Evolutionary conservation across 2,329 filamentous ascomycete species (phyloP), one percentile per base, ranked within the genome.

Genomic region (Hypoxylon sp.): DNA sequence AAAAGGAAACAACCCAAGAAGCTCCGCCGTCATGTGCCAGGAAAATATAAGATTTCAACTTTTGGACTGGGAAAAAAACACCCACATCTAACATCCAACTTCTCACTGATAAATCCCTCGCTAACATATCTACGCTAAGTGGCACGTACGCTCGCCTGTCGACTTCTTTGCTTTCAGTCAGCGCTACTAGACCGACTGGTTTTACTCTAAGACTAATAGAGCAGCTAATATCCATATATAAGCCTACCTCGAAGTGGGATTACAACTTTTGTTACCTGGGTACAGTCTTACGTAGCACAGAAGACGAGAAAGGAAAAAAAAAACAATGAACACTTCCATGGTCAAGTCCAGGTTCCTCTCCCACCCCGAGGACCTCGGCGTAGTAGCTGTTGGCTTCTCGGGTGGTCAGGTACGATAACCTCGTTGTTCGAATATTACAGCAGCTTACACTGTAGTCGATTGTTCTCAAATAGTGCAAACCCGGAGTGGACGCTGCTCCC

Each of bases 301-400:
- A 44, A 31, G 37, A 37, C 35, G 31, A 31, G 9, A 37, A 24
- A 52, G 26, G 26, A 13, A 35, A 5, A 46, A 6, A n/a, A 29
- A 22, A 31, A 70, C 44, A 37, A 86, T 87, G 83, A 84, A 86
- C 75, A 87, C 85, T 58, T 84, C 85, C 62, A 84, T 85, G 79
- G 79, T 88, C 72, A 79, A 83, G 72, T 86, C 85, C 79, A 94
- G 92, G 78, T 98, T 98, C 84, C 91, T 98, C 74, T 86, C 91
- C 71, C 86, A 91, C 78, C 88, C 90, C 33, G 87, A 92, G 77
- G 91, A 98, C 77, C 86, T 99, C 71, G 96, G 95, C 70, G 88
- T 99, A 63, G 94, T 98, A 39, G 94, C 95, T 54, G 96, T 98
- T 39, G 95, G 95, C 70, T 99, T 98, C 85, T 97, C 94, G 59